These are phyloP conservation scores for Citropsis articulata DNA, from an alignment of 345 rosid species.

Conservation along the genomic window DNA sequence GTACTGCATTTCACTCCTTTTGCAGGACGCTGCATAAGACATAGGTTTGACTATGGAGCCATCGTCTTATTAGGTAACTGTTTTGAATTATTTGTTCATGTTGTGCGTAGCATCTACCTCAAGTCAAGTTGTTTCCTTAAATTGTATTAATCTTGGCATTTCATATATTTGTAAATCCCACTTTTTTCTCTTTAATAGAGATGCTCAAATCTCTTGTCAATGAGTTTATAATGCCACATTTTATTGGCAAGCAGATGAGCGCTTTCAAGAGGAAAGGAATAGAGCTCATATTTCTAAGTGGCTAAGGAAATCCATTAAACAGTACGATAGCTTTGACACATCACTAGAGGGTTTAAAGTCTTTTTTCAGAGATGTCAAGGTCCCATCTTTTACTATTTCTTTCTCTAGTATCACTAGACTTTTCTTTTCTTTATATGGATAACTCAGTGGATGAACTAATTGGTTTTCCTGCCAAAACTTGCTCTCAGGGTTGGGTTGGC, in stretches of 20 bases:
- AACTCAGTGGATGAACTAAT: conserved; percentile 8
- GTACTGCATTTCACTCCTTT: conserved; percentile 13
- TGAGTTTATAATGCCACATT: conserved; percentile 4
- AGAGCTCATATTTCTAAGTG: conserved; percentile 76
- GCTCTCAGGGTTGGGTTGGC: conserved; percentile 48
- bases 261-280: conserved; percentile 73
- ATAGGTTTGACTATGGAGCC: conserved; percentile 89
- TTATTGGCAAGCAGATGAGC: conserved; percentile 60
- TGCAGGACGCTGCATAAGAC: conserved; percentile 93
- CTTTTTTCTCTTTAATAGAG: neutral
- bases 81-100: neutral
- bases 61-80: conserved; percentile 76
- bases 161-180: neutral
- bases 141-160: neutral
- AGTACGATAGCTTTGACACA: conserved; percentile 52
- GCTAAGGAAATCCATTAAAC: conserved; percentile 77
- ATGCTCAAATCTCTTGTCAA: neutral
- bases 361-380: conserved; percentile 83
- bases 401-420: neutral
- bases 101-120: neutral
- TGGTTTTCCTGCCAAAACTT: conserved; percentile 28
- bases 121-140: neutral
- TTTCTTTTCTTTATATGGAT: neutral
- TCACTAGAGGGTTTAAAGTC: conserved; percentile 62
- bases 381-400: conserved; percentile 19